A percentile compares a stretch with the other conserved stretches of the same genome.
phyloP scores from a whole-genome alignment of 208 protist species.

The Acanthamoeba polyphaga region DNA sequence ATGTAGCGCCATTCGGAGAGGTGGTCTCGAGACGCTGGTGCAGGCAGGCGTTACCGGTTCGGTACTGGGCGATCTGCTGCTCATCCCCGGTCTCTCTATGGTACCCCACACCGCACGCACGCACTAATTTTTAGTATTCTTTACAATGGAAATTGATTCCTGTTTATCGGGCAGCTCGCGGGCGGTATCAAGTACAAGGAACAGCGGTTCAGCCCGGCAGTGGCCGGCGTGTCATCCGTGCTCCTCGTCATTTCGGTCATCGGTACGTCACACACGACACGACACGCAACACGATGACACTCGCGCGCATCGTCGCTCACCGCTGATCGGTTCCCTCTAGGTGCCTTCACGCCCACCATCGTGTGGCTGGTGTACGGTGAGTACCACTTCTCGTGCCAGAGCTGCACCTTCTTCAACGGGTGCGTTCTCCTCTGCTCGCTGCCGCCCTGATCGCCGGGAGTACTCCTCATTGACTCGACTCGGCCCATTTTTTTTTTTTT shows the following conservation, averaged over 20 bases:
- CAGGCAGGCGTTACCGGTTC: constrained; percentile 80
- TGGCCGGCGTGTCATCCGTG: constrained; percentile 87
- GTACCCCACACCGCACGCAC: not conserved
- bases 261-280: constrained; percentile 60
- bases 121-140: not conserved
- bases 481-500: too few relatives aligned
- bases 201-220: constrained; percentile 88
- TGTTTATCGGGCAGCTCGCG: constrained; percentile 39
- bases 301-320: not conserved
- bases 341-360: constrained; percentile 86
- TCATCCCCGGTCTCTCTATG: constrained; percentile 89
- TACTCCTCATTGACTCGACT: not conserved
- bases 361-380: constrained; percentile 87
- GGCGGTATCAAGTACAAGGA: constrained; percentile 90
- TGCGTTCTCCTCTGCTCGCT: not conserved
- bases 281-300: not conserved
- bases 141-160: not conserved
- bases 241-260: constrained; percentile 88
- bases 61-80: constrained; percentile 84
- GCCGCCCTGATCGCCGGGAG: not conserved
- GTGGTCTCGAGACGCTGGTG: constrained; percentile 68
- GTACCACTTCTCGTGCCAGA: constrained; percentile 26
- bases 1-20: constrained; percentile 71
- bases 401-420: constrained; percentile 34
- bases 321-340: not conserved